Evolutionary conservation across 208 protist species (phyloP).

Genomic region (Paratrypanosoma confusum): DNA sequence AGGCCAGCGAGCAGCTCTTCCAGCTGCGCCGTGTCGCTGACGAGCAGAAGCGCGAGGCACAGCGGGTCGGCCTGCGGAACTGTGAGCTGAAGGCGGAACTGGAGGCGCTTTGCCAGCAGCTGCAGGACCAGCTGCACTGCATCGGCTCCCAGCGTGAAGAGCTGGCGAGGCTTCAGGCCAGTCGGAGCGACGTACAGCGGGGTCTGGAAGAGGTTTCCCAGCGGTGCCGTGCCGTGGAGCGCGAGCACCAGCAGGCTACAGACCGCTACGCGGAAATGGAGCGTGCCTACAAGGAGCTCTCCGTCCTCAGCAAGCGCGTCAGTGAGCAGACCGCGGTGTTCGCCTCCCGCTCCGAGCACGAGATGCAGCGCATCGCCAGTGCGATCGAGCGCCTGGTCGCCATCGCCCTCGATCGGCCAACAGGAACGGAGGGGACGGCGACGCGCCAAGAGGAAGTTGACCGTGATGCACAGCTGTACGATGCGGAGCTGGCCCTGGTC

Average conservation of each 20-base stretch:
- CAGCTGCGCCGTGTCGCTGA: slow-evolving; percentile 15
- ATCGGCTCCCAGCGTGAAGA: slow-evolving; percentile 8
- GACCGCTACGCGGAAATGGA: too few relatives aligned
- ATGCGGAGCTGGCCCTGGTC: too few relatives aligned
- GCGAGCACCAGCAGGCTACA: too few relatives aligned
- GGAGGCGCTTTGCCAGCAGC: slow-evolving; percentile 40
- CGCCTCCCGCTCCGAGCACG: too few relatives aligned
- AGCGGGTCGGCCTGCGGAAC: slow-evolving; percentile 18
- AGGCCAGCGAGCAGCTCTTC: slow-evolving; percentile 21
- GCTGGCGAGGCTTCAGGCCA: slow-evolving; percentile 13
- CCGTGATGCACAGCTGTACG: too few relatives aligned
- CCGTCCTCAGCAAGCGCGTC: too few relatives aligned
- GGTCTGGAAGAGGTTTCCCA: too few relatives aligned
- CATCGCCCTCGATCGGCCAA: not conserved
- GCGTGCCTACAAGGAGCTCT: too few relatives aligned
- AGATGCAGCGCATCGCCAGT: too few relatives aligned
- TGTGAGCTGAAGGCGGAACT: slow-evolving; percentile 39
- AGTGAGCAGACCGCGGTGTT: too few relatives aligned
- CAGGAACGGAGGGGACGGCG: not conserved
- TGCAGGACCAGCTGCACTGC: slow-evolving; percentile 14
- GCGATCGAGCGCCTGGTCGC: slow-evolving; percentile 2
- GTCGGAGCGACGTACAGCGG: too few relatives aligned
- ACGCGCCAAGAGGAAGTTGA: slow-evolving; percentile 1
- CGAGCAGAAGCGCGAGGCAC: slow-evolving; percentile 24
- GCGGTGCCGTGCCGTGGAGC: too few relatives aligned